Percentiles rank a stretch among this genome's conserved stretches.
These are phyloP conservation scores for Zasmidium cellare DNA, from an alignment of 2,329 filamentous ascomycete genomes.

Conservation along the genomic window DNA sequence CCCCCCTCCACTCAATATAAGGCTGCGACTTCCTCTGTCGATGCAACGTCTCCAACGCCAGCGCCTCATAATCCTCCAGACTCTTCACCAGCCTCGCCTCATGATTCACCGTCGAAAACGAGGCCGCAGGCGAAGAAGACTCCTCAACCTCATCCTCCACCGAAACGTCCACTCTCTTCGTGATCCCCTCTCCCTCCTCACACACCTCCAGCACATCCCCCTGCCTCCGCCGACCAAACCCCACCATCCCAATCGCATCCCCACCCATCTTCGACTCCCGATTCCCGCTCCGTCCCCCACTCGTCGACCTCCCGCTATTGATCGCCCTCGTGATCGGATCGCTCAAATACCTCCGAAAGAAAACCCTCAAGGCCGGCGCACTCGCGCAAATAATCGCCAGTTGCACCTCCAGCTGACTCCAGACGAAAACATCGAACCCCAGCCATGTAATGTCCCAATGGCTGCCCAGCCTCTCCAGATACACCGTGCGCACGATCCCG, in stretches of 20 bases:
- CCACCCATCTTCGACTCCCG: not conserved
- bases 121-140: not conserved
- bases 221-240: not conserved
- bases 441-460: conserved; percentile 12
- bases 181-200: not conserved
- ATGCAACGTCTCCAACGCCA: conserved; percentile 8
- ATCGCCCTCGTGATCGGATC: conserved; percentile 2
- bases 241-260: not conserved
- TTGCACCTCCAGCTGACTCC: conserved; percentile 43
- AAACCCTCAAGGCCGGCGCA: conserved; percentile 41
- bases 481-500: conserved; percentile 36
- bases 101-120: not conserved
- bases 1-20: conserved; percentile 6
- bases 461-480: conserved; percentile 9
- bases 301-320: not conserved
- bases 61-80: conserved; percentile 8
- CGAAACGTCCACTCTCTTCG: not conserved
- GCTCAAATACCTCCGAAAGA: conserved; percentile 12
- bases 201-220: not conserved
- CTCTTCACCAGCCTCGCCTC: conserved; percentile 1
- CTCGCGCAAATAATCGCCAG: conserved; percentile 46
- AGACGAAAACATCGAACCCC: conserved; percentile 39
- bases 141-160: not conserved
- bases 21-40: conserved; percentile 5
- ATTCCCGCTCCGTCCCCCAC: not conserved